Evolutionary conservation across 2,329 filamentous ascomycete genomes (phyloP), one percentile per base, ranked within the genome.

Genomic region (Claviceps sp.): DNA sequence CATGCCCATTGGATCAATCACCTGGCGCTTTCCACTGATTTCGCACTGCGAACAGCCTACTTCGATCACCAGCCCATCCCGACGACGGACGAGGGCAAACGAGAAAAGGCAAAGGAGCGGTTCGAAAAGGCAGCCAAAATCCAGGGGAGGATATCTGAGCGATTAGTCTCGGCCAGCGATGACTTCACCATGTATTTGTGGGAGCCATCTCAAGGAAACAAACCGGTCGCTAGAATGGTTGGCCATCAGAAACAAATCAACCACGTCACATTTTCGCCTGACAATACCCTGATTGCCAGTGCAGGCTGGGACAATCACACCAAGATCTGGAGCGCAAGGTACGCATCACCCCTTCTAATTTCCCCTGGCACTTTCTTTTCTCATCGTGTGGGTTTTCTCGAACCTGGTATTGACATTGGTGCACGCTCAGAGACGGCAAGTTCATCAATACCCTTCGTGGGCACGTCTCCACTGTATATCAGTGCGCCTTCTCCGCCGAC

Each of bases 1-100:
- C 94, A 98, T 64, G 88, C 86, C 0, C 93, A 97, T 64, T 95
- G 91, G 81, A 87, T 98, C 34, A 98, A 98, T 64, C 88, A 96
- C 62, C 78, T 98, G 22, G 89, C 93, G 0, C 76, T 98, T 4
- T 96, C 89, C 0, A 96, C 89, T 4, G 93, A 97, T 62, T 93
- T 90, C 62, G 89, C 85, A 2, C 74, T 96, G 38, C 79, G 89
- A 48, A 96, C 90, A 0, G 84, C 80, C 1, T 98, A 84, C 69
- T 86, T 87, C 62, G 91, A 97, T 61, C 89, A 96, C 65, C 82
- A 82, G 55, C 72, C 71, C 6, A 72, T 86, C 0, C 90, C 90
- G 0, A 69, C 72, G 0, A 80, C 80, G 0, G 79, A 82, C 1
- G 83, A 86, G 56, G 87, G 77, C 46, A 90, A 85, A 68, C 71